These are phyloP conservation scores for Cystobasidium sp. DNA, from an alignment of 1,284 basidiomycete species.

Conservation along the genomic window DNA sequence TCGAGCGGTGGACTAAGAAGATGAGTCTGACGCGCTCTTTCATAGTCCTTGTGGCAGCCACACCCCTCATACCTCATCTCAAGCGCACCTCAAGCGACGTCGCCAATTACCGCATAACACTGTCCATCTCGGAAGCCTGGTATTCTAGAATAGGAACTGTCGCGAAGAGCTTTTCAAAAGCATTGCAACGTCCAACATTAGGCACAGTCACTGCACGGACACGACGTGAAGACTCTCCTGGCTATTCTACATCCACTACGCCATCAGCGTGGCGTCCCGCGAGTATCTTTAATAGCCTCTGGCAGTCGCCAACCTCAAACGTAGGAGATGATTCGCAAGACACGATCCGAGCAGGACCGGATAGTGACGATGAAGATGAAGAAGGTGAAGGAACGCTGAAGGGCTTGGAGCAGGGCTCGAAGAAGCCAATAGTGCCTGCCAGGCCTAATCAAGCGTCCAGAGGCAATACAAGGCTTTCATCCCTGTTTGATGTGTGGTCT, in stretches of 20 bases:
- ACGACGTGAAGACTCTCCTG: constrained; percentile 36
- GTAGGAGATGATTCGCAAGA: constrained; percentile 17
- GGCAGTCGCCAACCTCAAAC: constrained; percentile 24
- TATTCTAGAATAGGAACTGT: constrained; percentile 55
- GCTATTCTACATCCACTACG: constrained; percentile 24
- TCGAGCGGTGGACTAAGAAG: background rate
- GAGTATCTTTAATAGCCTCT: constrained; percentile 49
- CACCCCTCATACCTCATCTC: constrained; percentile 39
- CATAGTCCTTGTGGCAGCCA: constrained; percentile 23
- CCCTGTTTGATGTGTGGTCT: constrained; percentile 51
- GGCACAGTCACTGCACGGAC: constrained; percentile 45
- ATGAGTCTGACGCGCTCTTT: background rate
- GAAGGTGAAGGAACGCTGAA: constrained; percentile 47
- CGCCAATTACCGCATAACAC: constrained; percentile 8
- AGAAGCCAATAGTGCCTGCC: background rate
- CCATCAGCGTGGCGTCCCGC: constrained; percentile 46
- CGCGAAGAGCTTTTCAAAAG: constrained; percentile 51
- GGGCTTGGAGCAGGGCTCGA: constrained; percentile 17
- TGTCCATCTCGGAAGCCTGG: constrained; percentile 56
- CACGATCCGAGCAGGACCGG: background rate
- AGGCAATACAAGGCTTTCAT: constrained; percentile 45
- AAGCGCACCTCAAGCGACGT: background rate
- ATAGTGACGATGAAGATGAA: constrained; percentile 41
- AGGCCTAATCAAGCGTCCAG: constrained; percentile 36
- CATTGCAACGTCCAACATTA: constrained; percentile 44